Conservation (phyloP, 768 basidiomycete genomes). For the Macrocybe gigantea region DNA sequence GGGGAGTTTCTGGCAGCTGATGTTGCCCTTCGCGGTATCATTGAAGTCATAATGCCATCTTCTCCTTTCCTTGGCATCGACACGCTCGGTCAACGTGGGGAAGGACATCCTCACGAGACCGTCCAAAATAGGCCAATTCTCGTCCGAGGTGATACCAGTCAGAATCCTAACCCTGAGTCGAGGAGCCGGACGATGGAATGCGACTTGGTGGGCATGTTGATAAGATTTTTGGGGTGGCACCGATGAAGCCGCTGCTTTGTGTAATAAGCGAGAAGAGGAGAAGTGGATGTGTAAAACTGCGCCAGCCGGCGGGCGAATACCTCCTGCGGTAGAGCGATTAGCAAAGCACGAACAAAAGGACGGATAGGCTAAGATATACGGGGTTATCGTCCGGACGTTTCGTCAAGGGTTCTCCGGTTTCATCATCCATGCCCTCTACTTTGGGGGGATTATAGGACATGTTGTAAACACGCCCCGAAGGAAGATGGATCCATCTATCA, state of each 20-base stretch:
- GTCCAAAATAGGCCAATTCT: slow-evolving; percentile 87
- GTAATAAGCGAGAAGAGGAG: slow-evolving; percentile 78
- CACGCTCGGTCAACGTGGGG: slow-evolving; percentile 51
- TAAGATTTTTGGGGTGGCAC: slow-evolving; percentile 21
- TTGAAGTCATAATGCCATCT: slow-evolving; percentile 11
- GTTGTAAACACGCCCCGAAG: slow-evolving; percentile 89
- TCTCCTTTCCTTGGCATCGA: slow-evolving; percentile 31
- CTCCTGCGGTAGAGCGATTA: slow-evolving; percentile 41
- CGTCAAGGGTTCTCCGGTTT: slow-evolving; percentile 83
- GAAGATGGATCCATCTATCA: slow-evolving; percentile 85
- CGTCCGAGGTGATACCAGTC: slow-evolving; percentile 72
- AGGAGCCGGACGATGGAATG: slow-evolving; percentile 37
- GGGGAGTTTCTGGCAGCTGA: too few species aligned
- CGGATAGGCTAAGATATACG: slow-evolving; percentile 35
- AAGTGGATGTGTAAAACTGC: slow-evolving; percentile 75
- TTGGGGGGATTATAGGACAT: slow-evolving; percentile 82
- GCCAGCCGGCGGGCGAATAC: slow-evolving; percentile 70
- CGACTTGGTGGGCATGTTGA: slow-evolving; percentile 47
- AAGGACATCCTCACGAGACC: slow-evolving; percentile 49
- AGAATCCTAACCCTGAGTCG: slow-evolving; percentile 53
- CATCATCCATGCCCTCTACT: slow-evolving; percentile 74
- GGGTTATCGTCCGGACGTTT: slow-evolving; percentile 88
- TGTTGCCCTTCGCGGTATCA: too few species aligned
- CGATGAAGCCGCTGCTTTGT: slow-evolving; percentile 23
- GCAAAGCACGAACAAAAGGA: slow-evolving; percentile 3